These are phyloP conservation scores for Aquilaria malaccensis DNA, from an alignment of 345 rosid species.

Conservation along the genomic window DNA sequence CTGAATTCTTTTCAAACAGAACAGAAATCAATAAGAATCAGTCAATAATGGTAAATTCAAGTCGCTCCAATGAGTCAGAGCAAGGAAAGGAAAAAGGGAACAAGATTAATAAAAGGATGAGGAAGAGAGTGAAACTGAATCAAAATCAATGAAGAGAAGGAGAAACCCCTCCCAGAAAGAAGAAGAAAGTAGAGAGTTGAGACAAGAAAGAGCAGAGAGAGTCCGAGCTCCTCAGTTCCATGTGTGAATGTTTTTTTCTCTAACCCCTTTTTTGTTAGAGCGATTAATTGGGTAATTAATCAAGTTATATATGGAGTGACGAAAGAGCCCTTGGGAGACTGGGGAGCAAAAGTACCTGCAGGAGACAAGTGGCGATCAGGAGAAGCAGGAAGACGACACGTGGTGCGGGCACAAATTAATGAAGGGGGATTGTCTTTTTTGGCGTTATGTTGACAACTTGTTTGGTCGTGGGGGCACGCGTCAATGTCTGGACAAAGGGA, in stretches of 20 bases:
- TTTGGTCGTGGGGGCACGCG: slow-evolving; percentile 30
- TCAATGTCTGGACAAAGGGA: background rate
- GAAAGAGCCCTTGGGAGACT: slow-evolving; percentile 19
- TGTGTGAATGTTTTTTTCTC: background rate
- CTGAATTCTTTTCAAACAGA: background rate
- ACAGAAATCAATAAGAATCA: background rate
- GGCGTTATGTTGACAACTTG: slow-evolving; percentile 17
- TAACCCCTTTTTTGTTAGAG: background rate
- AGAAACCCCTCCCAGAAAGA: slow-evolving; percentile 6
- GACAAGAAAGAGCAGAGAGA: background rate
- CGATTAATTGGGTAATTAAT: background rate
- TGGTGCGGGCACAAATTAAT: slow-evolving; percentile 24
- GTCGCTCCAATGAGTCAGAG: too few relatives aligned
- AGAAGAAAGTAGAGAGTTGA: background rate
- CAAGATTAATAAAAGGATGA: background rate
- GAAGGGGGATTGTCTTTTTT: slow-evolving; percentile 6
- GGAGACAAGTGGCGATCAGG: slow-evolving; percentile 66
- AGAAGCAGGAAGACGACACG: slow-evolving; percentile 50
- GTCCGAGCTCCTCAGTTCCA: background rate
- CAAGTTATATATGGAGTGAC: slow-evolving; percentile 17
- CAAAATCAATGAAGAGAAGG: background rate
- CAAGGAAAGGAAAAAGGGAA: background rate
- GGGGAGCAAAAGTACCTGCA: slow-evolving; percentile 16
- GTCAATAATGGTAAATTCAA: background rate
- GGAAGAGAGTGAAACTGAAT: background rate